These are phyloP conservation scores for Mycena kentingensis DNA, from an alignment of 768 basidiomycete species.

Conservation along the genomic window DNA sequence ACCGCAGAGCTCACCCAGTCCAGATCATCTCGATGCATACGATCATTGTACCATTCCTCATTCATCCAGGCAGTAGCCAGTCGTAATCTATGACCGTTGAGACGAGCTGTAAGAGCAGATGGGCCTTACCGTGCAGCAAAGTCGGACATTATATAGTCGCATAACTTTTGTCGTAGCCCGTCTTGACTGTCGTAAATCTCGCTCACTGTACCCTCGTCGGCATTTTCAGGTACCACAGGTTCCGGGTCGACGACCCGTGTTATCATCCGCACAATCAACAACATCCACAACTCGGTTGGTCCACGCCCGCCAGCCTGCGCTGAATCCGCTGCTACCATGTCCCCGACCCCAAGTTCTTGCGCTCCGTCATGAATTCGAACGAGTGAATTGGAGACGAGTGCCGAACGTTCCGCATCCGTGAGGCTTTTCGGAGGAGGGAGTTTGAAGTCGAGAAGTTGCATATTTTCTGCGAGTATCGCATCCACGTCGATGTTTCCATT, in stretches of 20 bases:
- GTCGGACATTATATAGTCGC: constrained; percentile 86
- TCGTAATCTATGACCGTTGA: constrained; percentile 58
- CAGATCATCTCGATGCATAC: constrained; percentile 56
- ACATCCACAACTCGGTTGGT: constrained; percentile 88
- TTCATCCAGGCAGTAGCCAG: constrained; percentile 98
- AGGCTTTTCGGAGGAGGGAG: constrained; percentile 78
- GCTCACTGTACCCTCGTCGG: constrained; percentile 30
- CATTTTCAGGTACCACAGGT: constrained; percentile 35
- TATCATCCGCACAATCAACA: constrained; percentile 83
- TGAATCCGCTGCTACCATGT: constrained; percentile 42
- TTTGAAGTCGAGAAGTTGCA: constrained; percentile 69
- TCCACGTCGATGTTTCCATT: constrained; percentile 36
- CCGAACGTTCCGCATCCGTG: constrained; percentile 54
- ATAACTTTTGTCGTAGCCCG: constrained; percentile 71
- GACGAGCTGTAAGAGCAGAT: constrained; percentile 6
- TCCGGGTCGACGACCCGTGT: constrained; percentile 74
- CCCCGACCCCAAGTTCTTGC: constrained; percentile 46
- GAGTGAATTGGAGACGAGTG: constrained; percentile 58
- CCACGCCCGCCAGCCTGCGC: constrained; percentile 44
- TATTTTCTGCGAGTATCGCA: constrained; percentile 41
- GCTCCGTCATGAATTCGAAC: constrained; percentile 73
- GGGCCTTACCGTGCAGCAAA: constrained; percentile 71
- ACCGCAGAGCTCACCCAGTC: constrained; percentile 54
- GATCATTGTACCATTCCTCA: constrained; percentile 98
- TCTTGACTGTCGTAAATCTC: constrained; percentile 69